Base-by-base conservation (phyloP, 2,329 filamentous ascomycete genomes). In the Meredithiella fracta region DNA sequence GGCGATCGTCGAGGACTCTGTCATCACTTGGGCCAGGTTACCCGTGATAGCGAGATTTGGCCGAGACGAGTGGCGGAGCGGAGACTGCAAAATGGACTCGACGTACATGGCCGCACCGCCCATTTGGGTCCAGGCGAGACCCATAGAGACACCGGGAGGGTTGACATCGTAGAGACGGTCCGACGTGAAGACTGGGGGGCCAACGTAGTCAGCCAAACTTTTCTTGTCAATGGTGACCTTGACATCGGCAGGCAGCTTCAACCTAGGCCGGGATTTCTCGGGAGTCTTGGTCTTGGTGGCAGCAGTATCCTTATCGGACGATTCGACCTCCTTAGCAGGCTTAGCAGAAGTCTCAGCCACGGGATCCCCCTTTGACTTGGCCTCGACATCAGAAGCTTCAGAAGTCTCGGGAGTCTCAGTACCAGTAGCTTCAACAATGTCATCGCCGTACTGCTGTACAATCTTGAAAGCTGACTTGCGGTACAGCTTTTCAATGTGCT, bases 401-500 rank as follows among this genome's bases (percentile, higher is more conserved):
- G 44, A 4, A 2, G 64, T 61, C 55, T 62, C 61, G 23, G 63
- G 63, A 34, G 63, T 63, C 42, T 54, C 61, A 7, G 62, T 60
- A 26, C 62, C 61, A 31, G 61, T 68, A 1, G 64, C 63, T 53
- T 71, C 81, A 66, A 96, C 90, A 1, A 76, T 86, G 4, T 88
- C 83, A 65, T 96, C 90, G 52, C 91, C 91, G 14, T 97, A 76
- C 60, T 97, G 90, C 66, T 91, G 85, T 11, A 98, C 91, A 62
- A 98, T 98, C 71, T 96, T 97, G 60, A 98, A 75, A 0, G 92
- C 94, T 14, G 91, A 89, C 70, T 98, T 98, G 58, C 92, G 83
- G 70, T 96, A 98, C 2, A 98, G 88, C 73, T 98, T 98, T 68
- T 98, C 92, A 60, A 98, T 98, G 68, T 97, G 91, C 74, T 98